Percentiles rank a stretch among this genome's conserved stretches.
Evolutionary conservation across 1,139 yeast species (phyloP).

Genomic region (Yamadazyma mexicana): DNA sequence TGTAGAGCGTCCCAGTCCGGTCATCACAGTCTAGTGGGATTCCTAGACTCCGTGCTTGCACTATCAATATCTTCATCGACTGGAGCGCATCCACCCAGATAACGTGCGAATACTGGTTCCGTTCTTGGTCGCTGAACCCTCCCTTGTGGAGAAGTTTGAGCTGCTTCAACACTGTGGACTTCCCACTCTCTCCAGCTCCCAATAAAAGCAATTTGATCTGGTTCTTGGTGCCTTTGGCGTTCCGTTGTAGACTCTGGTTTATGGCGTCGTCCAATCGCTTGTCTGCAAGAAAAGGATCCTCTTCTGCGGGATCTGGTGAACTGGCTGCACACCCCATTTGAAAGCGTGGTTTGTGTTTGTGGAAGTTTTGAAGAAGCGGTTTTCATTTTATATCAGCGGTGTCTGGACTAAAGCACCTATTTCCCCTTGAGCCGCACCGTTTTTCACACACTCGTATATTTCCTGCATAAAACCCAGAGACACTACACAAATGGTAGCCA

Average conservation of each 20-base stretch:
- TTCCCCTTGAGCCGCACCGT: conserved; percentile 12
- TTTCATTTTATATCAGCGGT: not conserved
- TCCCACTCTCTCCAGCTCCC: conserved; percentile 97
- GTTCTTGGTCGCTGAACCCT: conserved; percentile 79
- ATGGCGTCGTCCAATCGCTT: conserved; percentile 62
- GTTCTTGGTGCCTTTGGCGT: conserved; percentile 46
- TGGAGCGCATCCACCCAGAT: conserved; percentile 94
- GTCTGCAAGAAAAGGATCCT: conserved; percentile 53
- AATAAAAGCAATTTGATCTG: conserved; percentile 68
- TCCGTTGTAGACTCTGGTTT: conserved; percentile 60
- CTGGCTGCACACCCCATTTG: conserved; percentile 69
- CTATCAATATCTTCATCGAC: conserved; percentile 78
- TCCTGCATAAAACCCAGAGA: not conserved
- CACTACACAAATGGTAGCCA: not conserved
- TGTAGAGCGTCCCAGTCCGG: conserved; percentile 42
- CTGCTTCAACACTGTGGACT: conserved; percentile 94
- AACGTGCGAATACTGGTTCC: conserved; percentile 81
- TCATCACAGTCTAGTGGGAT: conserved; percentile 65
- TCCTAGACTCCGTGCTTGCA: conserved; percentile 65
- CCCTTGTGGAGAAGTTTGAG: conserved; percentile 82
- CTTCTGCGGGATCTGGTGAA: conserved; percentile 39
- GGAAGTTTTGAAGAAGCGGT: not conserved
- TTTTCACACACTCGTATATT: conserved; percentile 10
- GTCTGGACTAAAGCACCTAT: no score
- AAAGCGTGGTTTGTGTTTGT: not conserved